Percentiles rank a stretch among this genome's conserved stretches.
Evolutionary conservation across 306 rosid genomes (phyloP).

Genomic region (Sicyos baderoa): DNA sequence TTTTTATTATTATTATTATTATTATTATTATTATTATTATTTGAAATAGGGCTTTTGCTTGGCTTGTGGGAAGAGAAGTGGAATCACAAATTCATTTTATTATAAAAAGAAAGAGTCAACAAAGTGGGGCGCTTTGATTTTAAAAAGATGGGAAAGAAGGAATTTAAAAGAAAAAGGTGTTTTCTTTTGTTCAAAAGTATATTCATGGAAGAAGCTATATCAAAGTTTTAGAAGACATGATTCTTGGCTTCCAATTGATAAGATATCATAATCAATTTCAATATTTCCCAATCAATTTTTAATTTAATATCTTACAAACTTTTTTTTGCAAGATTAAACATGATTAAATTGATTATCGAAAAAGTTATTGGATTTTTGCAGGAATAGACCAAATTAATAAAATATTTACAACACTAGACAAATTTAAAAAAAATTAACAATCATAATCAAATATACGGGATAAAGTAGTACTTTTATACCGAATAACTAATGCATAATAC

Average conservation of each 20-base stretch:
- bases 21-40: too few species aligned
- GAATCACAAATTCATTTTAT: conserved; percentile 1
- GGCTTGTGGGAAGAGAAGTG: conserved; percentile 14
- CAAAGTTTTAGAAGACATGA: not conserved
- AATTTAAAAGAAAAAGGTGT: conserved; percentile 5
- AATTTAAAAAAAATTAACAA: too few species aligned
- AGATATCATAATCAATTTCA: not conserved
- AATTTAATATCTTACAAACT: not conserved
- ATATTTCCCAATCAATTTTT: not conserved
- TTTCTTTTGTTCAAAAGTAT: conserved; percentile 5
- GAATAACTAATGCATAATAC: too few species aligned
- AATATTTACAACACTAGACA: too few species aligned
- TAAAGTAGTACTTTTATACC: too few species aligned
- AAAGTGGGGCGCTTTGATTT: conserved; percentile 10
- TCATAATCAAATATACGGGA: too few species aligned
- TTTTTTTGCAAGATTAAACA: too few species aligned
- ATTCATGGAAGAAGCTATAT: not conserved
- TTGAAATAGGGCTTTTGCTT: not conserved
- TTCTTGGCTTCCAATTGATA: not conserved
- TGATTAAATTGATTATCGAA: too few species aligned
- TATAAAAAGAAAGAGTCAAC: not conserved
- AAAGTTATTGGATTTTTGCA: too few species aligned
- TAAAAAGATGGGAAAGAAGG: not conserved
- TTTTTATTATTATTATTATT: too few species aligned
- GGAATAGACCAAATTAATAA: too few species aligned